Evolutionary conservation across 805 yeast genomes (phyloP), one percentile per base, ranked within the genome.

Genomic region (Myxozyma mucilagina): DNA sequence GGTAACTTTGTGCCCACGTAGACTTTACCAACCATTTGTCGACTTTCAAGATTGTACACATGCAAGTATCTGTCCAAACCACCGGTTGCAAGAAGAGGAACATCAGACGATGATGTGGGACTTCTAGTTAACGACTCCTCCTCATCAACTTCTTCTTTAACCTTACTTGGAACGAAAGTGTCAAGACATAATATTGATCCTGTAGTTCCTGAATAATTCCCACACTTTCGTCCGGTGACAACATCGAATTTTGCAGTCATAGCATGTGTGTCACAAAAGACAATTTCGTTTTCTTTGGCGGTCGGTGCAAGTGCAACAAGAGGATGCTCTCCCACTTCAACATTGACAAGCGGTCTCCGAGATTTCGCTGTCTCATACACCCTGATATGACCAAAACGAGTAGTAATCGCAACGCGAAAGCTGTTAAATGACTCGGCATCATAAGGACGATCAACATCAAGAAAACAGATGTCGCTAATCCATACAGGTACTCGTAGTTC

Each of bases 61-160:
- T 97, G 81, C 32, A 90, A 79, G 69, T 90, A 93, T 69, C 97
- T 80, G 71, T 94, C 99, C 24, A 92, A 80, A 0, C 97, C 96
- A 47, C 96, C 97, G 18, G 89, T 79, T 1, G 85, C 85, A 7
- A 92, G 69, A 34, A 87, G 70, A 10, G 57, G 57, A 16, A 18
- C 18, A 18, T 36, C 34, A 32, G 53, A 32, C n/a, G 16, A 16
- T 9, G 44, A 9, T 36, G 53, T 7, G 13, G 29, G 42, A 31
- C 8, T 9, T 34, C 31, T 3, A 6, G 36, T 32, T 14, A 48
- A 10, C n/a, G 20, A 39, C 7, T 35, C 53, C 31, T 45, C 59
- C 18, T 42, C 54, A 16, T 56, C 53, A n/a, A 47, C 43, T 43
- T 56, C 54, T 16, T 49, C 55, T 18, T 49, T 39, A 13, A 24